Evolutionary conservation across 2,329 filamentous ascomycete species (phyloP).

Genomic region (Clonostachys rosea): DNA sequence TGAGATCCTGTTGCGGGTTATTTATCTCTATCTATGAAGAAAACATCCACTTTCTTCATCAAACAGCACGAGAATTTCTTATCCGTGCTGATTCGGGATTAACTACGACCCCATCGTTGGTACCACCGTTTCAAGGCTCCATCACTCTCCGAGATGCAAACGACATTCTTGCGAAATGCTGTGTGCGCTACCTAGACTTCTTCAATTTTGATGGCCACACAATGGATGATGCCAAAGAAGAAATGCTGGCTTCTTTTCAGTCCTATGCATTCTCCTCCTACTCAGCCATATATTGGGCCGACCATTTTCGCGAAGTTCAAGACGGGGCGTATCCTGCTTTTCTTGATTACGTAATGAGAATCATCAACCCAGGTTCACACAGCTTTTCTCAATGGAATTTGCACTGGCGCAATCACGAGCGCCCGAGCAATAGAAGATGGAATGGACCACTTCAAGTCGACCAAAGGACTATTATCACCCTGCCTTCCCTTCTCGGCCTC

Average conservation of each 20-base stretch:
- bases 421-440: too few relatives aligned
- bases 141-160: slow-evolving; percentile 12
- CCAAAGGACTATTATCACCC: too few relatives aligned
- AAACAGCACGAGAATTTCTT: slow-evolving; percentile 24
- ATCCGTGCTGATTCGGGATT: slow-evolving; percentile 4
- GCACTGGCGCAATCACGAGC: too few relatives aligned
- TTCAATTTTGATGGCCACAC: slow-evolving; percentile 1
- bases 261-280: slow-evolving; percentile 11
- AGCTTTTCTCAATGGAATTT: too few relatives aligned
- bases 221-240: too few relatives aligned
- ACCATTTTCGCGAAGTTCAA: slow-evolving; percentile 10
- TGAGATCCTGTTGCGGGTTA: slow-evolving; percentile 16
- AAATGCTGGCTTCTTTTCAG: background rate
- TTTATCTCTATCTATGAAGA: slow-evolving; percentile 17
- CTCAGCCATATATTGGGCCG: slow-evolving; percentile 10
- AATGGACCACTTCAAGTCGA: too few relatives aligned
- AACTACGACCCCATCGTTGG: slow-evolving; percentile 1
- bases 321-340: too few relatives aligned
- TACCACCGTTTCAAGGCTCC: slow-evolving; percentile 9
- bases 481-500: too few relatives aligned
- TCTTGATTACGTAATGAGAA: too few relatives aligned
- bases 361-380: too few relatives aligned
- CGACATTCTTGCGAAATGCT: slow-evolving; percentile 10
- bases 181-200: slow-evolving; percentile 11
- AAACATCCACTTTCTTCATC: slow-evolving; percentile 20